Evolutionary conservation across 73 alveolate species (phyloP).

Genomic region (Paramecium biaurelia): DNA sequence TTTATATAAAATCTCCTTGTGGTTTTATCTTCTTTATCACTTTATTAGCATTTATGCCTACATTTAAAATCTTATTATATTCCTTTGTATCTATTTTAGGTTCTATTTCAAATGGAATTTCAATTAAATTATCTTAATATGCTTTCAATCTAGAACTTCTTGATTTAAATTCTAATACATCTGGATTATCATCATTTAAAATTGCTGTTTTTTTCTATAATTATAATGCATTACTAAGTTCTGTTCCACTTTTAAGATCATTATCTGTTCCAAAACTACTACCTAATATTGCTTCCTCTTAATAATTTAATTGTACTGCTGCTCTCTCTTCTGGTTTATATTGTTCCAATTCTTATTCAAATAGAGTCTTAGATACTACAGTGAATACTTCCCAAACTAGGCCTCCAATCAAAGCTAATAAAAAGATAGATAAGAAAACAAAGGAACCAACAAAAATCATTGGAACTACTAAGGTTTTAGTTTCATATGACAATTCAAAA

Average conservation of each 20-base stretch:
- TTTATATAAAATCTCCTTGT: not conserved
- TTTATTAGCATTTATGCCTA: not conserved
- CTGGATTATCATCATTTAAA: conserved; percentile 48
- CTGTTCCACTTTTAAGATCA: not conserved
- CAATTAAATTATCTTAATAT: not conserved
- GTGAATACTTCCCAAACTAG: conserved; percentile 63
- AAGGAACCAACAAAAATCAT: conserved; percentile 34
- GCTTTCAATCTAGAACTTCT: not conserved
- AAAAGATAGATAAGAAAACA: conserved; percentile 47
- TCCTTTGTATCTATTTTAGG: not conserved
- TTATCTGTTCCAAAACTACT: conserved; percentile 42
- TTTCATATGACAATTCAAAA: not conserved
- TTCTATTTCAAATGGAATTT: not conserved
- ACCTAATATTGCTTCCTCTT: not conserved
- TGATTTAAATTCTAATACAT: not conserved
- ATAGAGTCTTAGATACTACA: conserved; percentile 13
- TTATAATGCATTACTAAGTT: not conserved
- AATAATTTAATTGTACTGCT: not conserved
- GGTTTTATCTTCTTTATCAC: not conserved
- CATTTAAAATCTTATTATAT: not conserved
- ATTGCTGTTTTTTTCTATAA: not conserved
- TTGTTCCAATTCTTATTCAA: not conserved
- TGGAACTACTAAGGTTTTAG: not conserved
- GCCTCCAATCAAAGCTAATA: conserved; percentile 55
- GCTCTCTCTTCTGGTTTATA: not conserved